Percentiles rank a stretch among this genome's conserved stretches.
Conservation (phyloP, 75 land plant species). For the Pinus tabuliformis region DNA sequence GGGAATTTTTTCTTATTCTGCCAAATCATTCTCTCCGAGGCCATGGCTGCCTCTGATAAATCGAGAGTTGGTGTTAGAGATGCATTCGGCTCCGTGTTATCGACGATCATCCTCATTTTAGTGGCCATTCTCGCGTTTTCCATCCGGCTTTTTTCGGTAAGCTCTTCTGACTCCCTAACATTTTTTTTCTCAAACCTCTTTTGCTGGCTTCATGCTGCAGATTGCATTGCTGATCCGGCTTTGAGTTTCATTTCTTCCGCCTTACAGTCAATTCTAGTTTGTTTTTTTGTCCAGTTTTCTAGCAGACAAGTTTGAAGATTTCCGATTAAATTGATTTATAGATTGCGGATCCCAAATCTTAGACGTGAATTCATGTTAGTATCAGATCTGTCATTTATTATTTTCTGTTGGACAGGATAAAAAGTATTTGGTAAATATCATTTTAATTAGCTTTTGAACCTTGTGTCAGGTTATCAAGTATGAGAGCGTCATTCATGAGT, state of each 20-base stretch:
- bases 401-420: no score
- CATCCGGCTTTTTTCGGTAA: slow-evolving; percentile 96
- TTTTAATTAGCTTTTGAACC: not conserved
- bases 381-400: no score
- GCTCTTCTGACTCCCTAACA: not conserved
- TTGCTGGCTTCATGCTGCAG: no score
- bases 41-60: slow-evolving; percentile 44
- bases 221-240: slow-evolving; percentile 3
- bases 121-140: slow-evolving; percentile 98
- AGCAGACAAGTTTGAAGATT: not conserved
- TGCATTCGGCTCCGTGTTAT: slow-evolving; percentile 66
- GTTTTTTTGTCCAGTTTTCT: no score
- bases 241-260: not conserved
- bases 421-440: no score
- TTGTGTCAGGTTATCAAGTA: slow-evolving; percentile 91
- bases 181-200: no score
- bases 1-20: not conserved
- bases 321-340: slow-evolving; percentile 1
- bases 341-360: no score
- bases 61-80: slow-evolving; percentile 21
- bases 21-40: not conserved
- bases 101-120: slow-evolving; percentile 69
- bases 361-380: no score
- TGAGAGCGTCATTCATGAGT: slow-evolving; percentile 98
- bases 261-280: no score